Percentiles rank a stretch among this genome's conserved stretches.
These are phyloP conservation scores for Avicennia marina DNA, from an alignment of 257 asterid species.

Conservation along the genomic window DNA sequence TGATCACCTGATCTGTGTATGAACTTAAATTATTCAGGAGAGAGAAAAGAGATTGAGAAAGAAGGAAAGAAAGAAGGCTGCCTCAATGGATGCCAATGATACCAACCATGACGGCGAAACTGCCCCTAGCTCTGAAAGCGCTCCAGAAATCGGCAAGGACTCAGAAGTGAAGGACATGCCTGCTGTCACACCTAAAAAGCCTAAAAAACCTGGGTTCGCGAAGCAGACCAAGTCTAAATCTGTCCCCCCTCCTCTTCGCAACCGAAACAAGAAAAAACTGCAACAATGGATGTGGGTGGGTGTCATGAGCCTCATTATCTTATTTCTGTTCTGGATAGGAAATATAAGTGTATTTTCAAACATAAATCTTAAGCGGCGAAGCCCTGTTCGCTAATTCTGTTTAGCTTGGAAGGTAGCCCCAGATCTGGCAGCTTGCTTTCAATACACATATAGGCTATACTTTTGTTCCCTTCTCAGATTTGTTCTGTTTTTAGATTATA, in stretches of 20 bases:
- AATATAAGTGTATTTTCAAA: conserved; percentile 62
- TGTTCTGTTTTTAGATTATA: too few relatives aligned
- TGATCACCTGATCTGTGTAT: neutral
- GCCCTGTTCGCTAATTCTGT: conserved; percentile 22
- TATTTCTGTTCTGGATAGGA: conserved; percentile 67
- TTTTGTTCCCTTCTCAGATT: too few relatives aligned
- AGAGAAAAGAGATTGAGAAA: conserved; percentile 83
- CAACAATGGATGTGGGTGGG: conserved; percentile 88
- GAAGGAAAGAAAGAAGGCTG: conserved; percentile 76
- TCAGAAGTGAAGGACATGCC: conserved; percentile 37
- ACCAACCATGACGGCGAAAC: conserved; percentile 33
- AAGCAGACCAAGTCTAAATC: conserved; percentile 63
- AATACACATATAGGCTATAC: too few relatives aligned
- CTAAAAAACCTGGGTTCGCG: conserved; percentile 35
- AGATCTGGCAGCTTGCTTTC: too few relatives aligned
- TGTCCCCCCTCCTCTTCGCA: conserved; percentile 83
- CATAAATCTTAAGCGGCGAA: conserved; percentile 39
- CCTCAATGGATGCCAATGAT: conserved; percentile 32
- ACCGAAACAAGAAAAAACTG: conserved; percentile 56
- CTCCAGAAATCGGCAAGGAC: conserved; percentile 37
- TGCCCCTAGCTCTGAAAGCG: conserved; percentile 37
- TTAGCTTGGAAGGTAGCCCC: too few relatives aligned
- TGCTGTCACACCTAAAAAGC: conserved; percentile 27
- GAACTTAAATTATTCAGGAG: conserved; percentile 46
- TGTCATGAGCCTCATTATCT: conserved; percentile 35